A percentile compares a stretch with the other conserved stretches of the same genome.
Conservation (phyloP, 2,329 filamentous ascomycete species). For the Hypoxylon rubiginosum region DNA sequence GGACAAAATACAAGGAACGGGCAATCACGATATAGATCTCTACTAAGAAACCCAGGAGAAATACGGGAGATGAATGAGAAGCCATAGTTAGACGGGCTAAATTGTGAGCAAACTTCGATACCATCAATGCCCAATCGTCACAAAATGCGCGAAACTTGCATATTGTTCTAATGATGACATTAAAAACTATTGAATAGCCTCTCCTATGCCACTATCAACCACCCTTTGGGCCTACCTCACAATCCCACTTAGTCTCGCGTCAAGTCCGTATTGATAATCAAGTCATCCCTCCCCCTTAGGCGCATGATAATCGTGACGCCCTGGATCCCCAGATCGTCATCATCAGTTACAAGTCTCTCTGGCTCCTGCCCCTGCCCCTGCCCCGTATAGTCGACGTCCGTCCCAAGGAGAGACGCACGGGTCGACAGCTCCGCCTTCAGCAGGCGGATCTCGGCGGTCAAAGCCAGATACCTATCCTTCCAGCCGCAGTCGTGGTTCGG, state of each 20-base stretch:
- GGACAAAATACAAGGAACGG: too few species aligned
- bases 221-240: neutral
- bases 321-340: constrained; percentile 59
- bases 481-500: constrained; percentile 59
- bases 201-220: constrained; percentile 4
- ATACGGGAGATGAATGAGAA: too few species aligned
- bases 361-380: constrained; percentile 43
- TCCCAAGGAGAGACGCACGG: constrained; percentile 31
- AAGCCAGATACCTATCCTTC: constrained; percentile 58
- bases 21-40: too few species aligned
- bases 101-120: neutral
- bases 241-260: constrained; percentile 29
- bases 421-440: constrained; percentile 57
- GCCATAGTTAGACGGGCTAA: neutral
- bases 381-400: constrained; percentile 39
- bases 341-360: constrained; percentile 36
- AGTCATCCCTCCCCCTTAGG: constrained; percentile 62
- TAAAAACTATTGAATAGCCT: constrained; percentile 18
- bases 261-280: constrained; percentile 66
- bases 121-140: neutral
- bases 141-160: constrained; percentile 2
- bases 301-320: constrained; percentile 67
- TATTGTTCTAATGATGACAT: constrained; percentile 34
- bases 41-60: too few species aligned
- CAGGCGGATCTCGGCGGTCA: constrained; percentile 58